Percentiles rank a stretch among this genome's conserved stretches.
These are phyloP conservation scores for Paramyrothecium sp. DNA, from an alignment of 2,329 filamentous ascomycete genomes.

Conservation along the genomic window DNA sequence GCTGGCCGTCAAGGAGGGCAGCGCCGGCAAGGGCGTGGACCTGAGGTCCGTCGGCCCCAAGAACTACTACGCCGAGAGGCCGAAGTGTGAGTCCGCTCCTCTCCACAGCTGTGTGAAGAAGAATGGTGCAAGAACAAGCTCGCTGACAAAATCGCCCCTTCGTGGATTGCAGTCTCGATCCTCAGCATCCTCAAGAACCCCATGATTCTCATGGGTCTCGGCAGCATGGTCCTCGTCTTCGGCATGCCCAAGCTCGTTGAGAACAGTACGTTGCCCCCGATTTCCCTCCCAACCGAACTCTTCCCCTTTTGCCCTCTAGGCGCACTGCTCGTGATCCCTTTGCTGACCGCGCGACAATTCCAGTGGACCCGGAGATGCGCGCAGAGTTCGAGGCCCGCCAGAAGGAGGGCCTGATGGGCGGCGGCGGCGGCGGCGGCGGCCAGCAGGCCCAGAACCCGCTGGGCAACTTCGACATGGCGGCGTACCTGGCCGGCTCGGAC, in stretches of 20 bases:
- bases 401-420: constrained; percentile 62
- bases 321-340: too few species aligned
- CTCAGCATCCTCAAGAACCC: constrained; percentile 85
- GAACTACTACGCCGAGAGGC: constrained; percentile 74
- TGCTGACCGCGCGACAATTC: neutral
- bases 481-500: constrained; percentile 57
- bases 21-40: constrained; percentile 50
- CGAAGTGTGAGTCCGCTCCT: constrained; percentile 71
- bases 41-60: constrained; percentile 62
- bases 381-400: constrained; percentile 92
- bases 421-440: constrained; percentile 34
- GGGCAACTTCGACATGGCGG: constrained; percentile 60
- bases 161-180: constrained; percentile 61
- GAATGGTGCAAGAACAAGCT: neutral
- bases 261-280: constrained; percentile 67
- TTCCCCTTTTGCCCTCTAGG: too few species aligned
- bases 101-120: too few species aligned
- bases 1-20: constrained; percentile 38
- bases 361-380: constrained; percentile 95
- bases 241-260: constrained; percentile 95
- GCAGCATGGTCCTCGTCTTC: constrained; percentile 81
- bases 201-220: constrained; percentile 90
- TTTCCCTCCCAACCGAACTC: constrained; percentile 1
- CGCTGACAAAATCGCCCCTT: too few species aligned
- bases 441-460: constrained; percentile 39